Percentiles rank a stretch among this genome's conserved stretches.
Evolutionary conservation across 1,284 basidiomycete genomes (phyloP).

Genomic region (Waitea zeae): DNA sequence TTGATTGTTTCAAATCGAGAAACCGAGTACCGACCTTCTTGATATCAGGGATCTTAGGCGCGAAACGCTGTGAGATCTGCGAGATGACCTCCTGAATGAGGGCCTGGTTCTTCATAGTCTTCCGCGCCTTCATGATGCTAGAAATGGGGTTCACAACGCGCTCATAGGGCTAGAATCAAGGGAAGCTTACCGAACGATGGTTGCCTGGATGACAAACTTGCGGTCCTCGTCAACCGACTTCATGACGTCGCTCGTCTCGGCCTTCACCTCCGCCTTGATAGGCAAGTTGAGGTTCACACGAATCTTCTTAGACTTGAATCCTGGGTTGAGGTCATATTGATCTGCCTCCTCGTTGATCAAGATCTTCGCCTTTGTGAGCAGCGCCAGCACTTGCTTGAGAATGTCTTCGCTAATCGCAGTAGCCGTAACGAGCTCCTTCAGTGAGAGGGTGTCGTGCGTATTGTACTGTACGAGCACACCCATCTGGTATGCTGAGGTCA

Average conservation of each 20-base stretch:
- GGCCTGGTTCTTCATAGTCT: conserved; percentile 93
- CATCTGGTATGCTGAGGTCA: conserved; percentile 93
- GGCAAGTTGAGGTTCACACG: conserved; percentile 88
- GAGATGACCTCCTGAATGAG: conserved; percentile 91
- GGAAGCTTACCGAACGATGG: conserved; percentile 84
- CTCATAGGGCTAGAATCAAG: too few species aligned
- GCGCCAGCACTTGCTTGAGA: conserved; percentile 67
- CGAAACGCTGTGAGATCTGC: conserved; percentile 80
- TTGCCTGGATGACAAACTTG: conserved; percentile 94
- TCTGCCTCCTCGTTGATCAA: conserved; percentile 75
- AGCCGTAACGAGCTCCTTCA: conserved; percentile 67
- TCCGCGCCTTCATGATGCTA: conserved; percentile 95
- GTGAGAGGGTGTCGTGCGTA: conserved; percentile 67
- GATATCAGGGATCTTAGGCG: conserved; percentile 84
- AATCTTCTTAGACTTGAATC: conserved; percentile 96
- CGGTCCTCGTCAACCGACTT: conserved; percentile 97
- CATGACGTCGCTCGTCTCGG: conserved; percentile 80
- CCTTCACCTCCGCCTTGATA: conserved; percentile 89
- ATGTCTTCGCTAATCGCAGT: conserved; percentile 79
- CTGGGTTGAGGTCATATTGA: conserved; percentile 85
- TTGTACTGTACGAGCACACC: conserved; percentile 93
- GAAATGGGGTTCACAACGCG: background rate
- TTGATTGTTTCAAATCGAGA: background rate
- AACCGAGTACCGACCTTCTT: conserved; percentile 43
- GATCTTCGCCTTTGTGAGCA: conserved; percentile 84